phyloP scores from a whole-genome alignment of 2,329 filamentous ascomycete genomes.

The Pseudopithomyces chartarum region DNA sequence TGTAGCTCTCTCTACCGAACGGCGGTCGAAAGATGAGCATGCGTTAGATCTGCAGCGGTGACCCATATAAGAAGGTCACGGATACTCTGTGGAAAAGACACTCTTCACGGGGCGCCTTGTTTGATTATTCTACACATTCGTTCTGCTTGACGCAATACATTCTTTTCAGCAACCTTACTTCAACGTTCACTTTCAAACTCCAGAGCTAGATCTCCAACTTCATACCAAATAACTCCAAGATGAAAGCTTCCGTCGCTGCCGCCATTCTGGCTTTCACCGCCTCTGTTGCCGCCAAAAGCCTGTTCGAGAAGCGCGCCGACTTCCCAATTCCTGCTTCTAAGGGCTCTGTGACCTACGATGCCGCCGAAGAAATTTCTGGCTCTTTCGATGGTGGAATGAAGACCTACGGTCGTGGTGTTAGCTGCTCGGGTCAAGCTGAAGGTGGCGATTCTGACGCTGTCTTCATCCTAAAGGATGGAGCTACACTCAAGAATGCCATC shows the following conservation, averaged over 20 bases:
- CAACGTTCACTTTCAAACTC: slow-evolving; percentile 23
- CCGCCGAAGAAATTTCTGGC: slow-evolving; percentile 16
- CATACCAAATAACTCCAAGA: slow-evolving; percentile 23
- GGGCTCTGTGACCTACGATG: slow-evolving; percentile 32
- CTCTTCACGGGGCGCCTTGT: slow-evolving; percentile 10
- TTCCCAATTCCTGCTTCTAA: slow-evolving; percentile 38
- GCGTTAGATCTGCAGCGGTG: not conserved
- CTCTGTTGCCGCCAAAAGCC: slow-evolving; percentile 31
- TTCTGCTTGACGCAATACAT: slow-evolving; percentile 16
- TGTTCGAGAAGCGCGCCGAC: slow-evolving; percentile 37
- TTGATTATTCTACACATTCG: slow-evolving; percentile 3
- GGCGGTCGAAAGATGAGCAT: not conserved
- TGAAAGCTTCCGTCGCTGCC: slow-evolving; percentile 40
- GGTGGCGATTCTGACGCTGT: slow-evolving; percentile 52
- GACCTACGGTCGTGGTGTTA: slow-evolving; percentile 25
- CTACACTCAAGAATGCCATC: slow-evolving; percentile 57
- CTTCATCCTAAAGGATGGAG: slow-evolving; percentile 56
- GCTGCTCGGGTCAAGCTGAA: slow-evolving; percentile 48
- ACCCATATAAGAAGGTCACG: slow-evolving; percentile 7
- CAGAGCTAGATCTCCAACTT: slow-evolving; percentile 21
- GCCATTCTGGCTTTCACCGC: slow-evolving; percentile 33
- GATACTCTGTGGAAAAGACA: slow-evolving; percentile 1
- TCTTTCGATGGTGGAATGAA: slow-evolving; percentile 30
- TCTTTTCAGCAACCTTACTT: slow-evolving; percentile 8
- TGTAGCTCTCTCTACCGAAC: not conserved